A percentile compares a stretch with the other conserved stretches of the same genome.
phyloP scores from a whole-genome alignment of 805 yeast genomes.

The Ogataea pini region DNA sequence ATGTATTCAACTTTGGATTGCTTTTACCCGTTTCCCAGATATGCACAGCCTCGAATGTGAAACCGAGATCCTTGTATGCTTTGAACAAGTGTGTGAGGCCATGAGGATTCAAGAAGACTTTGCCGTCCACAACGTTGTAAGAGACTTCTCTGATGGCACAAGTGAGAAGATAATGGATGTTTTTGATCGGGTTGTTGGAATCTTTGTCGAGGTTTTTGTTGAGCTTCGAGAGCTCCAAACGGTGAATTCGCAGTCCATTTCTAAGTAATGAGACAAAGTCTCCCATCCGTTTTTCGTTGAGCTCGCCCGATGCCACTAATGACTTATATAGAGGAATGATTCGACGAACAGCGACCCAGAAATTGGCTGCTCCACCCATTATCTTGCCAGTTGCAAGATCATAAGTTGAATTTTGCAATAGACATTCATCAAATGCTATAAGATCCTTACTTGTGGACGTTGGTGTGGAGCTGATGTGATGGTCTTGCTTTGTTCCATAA shows the following conservation, averaged over 20 bases:
- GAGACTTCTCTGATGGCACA: constrained; percentile 53
- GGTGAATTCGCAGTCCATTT: constrained; percentile 56
- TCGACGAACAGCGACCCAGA: constrained; percentile 53
- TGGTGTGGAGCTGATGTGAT: not conserved
- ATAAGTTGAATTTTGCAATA: constrained; percentile 37
- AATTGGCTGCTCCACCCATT: constrained; percentile 42
- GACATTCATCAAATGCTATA: constrained; percentile 52
- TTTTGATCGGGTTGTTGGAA: constrained; percentile 53
- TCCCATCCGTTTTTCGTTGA: constrained; percentile 47
- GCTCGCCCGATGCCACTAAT: constrained; percentile 47
- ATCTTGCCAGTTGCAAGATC: constrained; percentile 43
- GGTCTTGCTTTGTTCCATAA: constrained; percentile 9
- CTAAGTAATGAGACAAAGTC: constrained; percentile 52
- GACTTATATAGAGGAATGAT: constrained; percentile 53
- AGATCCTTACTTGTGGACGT: constrained; percentile 38
- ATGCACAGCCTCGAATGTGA: constrained; percentile 62
- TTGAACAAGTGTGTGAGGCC: constrained; percentile 60
- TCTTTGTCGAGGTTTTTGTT: constrained; percentile 63
- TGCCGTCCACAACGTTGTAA: constrained; percentile 47
- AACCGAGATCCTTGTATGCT: constrained; percentile 59
- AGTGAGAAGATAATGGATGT: constrained; percentile 51
- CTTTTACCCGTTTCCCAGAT: constrained; percentile 70
- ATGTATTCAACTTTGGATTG: constrained; percentile 39
- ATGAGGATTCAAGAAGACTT: constrained; percentile 47
- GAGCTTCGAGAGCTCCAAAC: constrained; percentile 54